These are phyloP conservation scores for Ailanthus altissimus DNA, from an alignment of 345 rosid species.

Conservation along the genomic window DNA sequence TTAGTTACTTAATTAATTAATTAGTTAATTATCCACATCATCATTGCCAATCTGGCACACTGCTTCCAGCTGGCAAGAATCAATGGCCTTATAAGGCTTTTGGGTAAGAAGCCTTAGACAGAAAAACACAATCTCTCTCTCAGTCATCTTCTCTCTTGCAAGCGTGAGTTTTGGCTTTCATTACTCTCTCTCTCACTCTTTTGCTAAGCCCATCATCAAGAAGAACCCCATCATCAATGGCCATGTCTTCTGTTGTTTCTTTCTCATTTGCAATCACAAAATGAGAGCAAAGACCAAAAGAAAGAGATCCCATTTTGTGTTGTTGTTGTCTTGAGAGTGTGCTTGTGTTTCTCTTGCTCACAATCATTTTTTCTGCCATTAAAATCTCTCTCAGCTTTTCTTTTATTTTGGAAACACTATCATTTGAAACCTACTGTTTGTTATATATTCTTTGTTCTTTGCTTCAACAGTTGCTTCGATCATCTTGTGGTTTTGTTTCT, in stretches of 20 bases:
- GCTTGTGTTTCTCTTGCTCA: conserved; percentile 10
- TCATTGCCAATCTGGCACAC: conserved; percentile 33
- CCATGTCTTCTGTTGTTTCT: conserved; percentile 39
- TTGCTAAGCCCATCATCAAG: conserved; percentile 36
- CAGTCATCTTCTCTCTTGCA: conserved; percentile 25
- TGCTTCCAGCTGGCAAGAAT: conserved; percentile 23
- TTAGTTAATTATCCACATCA: conserved; percentile 32
- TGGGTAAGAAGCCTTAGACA: conserved; percentile 13
- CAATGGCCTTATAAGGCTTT: conserved; percentile 38
- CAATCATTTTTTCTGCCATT: conserved; percentile 31
- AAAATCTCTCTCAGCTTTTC: conserved; percentile 10
- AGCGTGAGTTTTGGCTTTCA: conserved; percentile 67
- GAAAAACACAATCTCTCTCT: conserved; percentile 21
- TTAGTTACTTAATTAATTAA: neutral
- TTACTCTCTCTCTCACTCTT: conserved; percentile 34
- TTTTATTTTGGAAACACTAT: conserved; percentile 21
- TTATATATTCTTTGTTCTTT: conserved; percentile 19
- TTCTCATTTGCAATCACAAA: conserved; percentile 9
- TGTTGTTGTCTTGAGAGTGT: too few species aligned
- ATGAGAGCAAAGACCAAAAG: neutral
- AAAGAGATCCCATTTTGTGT: neutral
- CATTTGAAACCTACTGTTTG: conserved; percentile 40
- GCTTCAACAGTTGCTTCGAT: neutral
- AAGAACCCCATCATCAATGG: conserved; percentile 39
- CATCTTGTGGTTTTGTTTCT: too few species aligned